Evolutionary conservation across 2,329 filamentous ascomycete species (phyloP), one percentile per base, ranked within the genome.

Genomic region (Epichloe elymi): DNA sequence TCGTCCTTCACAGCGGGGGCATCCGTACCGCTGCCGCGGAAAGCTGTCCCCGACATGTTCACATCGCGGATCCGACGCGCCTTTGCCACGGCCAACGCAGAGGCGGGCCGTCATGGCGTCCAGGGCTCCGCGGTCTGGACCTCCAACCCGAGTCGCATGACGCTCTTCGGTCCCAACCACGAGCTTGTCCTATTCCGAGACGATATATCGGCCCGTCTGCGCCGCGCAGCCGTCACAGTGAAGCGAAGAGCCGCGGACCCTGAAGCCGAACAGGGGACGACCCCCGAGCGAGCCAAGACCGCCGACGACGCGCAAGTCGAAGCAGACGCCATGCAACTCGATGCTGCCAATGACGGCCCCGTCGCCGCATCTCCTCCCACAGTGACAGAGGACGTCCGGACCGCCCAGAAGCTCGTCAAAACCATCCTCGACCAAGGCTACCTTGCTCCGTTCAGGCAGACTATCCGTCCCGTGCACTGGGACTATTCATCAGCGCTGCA

Each of bases 341-440:
- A 74, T 55, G 58, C 56, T 2, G 55, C 71, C 45, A 71, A 73
- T 55, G 58, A 55, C 35, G 57, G 57, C 2, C 57, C 57, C 6
- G 55, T 58, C n/a, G 55, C 54, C 4, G 38, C 54, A 4, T 54
- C 52, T 11, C 19, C 52, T 11, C 19, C 56, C n/a, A 36, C 59
- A 1, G 5, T 52, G 3, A 52, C 73, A 14, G 69, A 76, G 53
- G 78, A 81, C 55, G 61, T 78, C 19, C 74, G 74, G 50, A 74
- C 79, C 6, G 85, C 86, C 7, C 79, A 85, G 52, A 86, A 87
- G 58, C 76, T 97, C 1, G 89, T 95, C 60, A 94, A 95, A 64
- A 95, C 91, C 0, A 66, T 98, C 10, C 76, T 98, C 7, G 90
- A 95, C 58, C 93, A 98, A 68, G 88, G 88, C 5, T 86, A 88